Percentiles rank a stretch among this genome's conserved stretches.
These are phyloP conservation scores for Suhomyces canberraensis DNA, from an alignment of 805 yeast species.

Conservation along the genomic window DNA sequence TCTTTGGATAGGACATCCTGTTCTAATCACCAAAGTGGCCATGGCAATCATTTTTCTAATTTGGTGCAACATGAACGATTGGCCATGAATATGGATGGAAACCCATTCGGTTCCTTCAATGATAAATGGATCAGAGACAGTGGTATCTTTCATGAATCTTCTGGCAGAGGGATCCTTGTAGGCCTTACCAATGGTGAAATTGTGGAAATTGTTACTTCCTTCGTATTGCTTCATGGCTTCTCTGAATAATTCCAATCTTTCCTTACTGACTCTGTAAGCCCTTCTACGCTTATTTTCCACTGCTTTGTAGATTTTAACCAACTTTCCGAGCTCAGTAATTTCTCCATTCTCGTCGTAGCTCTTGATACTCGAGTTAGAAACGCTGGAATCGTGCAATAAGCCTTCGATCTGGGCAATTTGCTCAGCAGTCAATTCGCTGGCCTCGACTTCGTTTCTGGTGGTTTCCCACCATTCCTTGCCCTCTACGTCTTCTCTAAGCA, in stretches of 20 bases:
- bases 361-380: constrained; percentile 21
- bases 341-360: constrained; percentile 33
- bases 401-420: constrained; percentile 19
- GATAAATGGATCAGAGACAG: constrained; percentile 83
- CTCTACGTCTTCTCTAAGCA: constrained; percentile 61
- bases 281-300: constrained; percentile 69
- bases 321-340: constrained; percentile 34
- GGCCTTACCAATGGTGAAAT: constrained; percentile 77
- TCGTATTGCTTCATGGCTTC: constrained; percentile 67
- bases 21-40: constrained; percentile 82
- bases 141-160: constrained; percentile 75
- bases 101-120: constrained; percentile 96
- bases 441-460: constrained; percentile 34
- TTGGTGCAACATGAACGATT: constrained; percentile 97
- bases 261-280: constrained; percentile 60
- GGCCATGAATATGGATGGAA: constrained; percentile 94
- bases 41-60: constrained; percentile 97
- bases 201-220: constrained; percentile 92
- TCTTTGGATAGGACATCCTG: constrained; percentile 77
- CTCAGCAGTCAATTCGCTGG: constrained; percentile 30
- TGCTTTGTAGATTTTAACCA: constrained; percentile 52
- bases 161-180: constrained; percentile 83
- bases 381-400: constrained; percentile 9
- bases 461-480: constrained; percentile 75
- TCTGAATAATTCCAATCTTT: constrained; percentile 61